Conservation (phyloP, 108 stramenopile genomes). For the Nannochloropsis salina region DNA sequence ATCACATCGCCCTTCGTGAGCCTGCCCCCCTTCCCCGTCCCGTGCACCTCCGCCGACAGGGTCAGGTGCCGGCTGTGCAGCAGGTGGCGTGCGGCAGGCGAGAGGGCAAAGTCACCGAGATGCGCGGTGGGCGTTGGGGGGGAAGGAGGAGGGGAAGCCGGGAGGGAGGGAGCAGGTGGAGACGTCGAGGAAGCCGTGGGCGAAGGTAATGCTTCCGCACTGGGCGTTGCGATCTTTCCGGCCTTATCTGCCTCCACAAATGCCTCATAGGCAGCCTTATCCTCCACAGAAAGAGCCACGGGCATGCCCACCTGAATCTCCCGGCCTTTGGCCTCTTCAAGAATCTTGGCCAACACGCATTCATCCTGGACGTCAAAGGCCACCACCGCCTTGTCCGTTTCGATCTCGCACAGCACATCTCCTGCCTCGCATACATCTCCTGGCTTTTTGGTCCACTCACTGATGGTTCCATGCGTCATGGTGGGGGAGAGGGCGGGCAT, state of each 20-base stretch:
- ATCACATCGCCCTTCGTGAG: slow-evolving; percentile 87
- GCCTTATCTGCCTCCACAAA: slow-evolving; percentile 47
- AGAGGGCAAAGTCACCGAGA: slow-evolving; percentile 54
- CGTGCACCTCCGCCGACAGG: slow-evolving; percentile 56
- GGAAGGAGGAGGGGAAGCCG: slow-evolving; percentile 20
- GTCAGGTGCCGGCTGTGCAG: slow-evolving; percentile 66
- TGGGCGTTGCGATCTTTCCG: slow-evolving; percentile 24
- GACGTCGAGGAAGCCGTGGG: slow-evolving; percentile 24
- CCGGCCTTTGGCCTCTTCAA: slow-evolving; percentile 62
- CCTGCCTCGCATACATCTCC: slow-evolving; percentile 78
- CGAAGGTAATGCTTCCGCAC: slow-evolving; percentile 27
- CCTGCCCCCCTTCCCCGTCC: slow-evolving; percentile 75
- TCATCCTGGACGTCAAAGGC: slow-evolving; percentile 96
- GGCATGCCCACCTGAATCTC: slow-evolving; percentile 58
- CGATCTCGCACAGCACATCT: slow-evolving; percentile 81
- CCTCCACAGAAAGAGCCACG: slow-evolving; percentile 51
- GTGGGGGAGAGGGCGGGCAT: slow-evolving; percentile 57
- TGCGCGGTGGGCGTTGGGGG: slow-evolving; percentile 1
- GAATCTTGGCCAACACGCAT: slow-evolving; percentile 85
- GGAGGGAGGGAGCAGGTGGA: background rate
- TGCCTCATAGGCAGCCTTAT: slow-evolving; percentile 43
- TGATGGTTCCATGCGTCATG: slow-evolving; percentile 83
- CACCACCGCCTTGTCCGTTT: slow-evolving; percentile 98
- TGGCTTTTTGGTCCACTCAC: slow-evolving; percentile 70
- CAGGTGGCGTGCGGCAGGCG: slow-evolving; percentile 74